Evolutionary conservation across 169 alveolate species (phyloP), one percentile per base, ranked within the genome.

Genomic region (Eimeria maxima): DNA sequence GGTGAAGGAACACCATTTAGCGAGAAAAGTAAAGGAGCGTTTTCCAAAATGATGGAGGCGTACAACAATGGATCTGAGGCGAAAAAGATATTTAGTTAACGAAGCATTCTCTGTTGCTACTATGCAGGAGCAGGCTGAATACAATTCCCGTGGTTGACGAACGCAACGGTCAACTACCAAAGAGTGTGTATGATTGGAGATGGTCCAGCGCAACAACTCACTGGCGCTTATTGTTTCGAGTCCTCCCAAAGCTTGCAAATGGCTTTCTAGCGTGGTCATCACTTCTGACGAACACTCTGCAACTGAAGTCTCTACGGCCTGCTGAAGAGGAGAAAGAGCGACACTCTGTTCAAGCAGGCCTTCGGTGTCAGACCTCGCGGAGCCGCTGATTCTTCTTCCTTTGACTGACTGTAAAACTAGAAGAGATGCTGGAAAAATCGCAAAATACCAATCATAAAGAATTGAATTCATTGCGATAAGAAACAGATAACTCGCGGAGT

Each of bases 231-330:
- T 87, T 87, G 78, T 81, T 18, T 57, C 65, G 78, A 55, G 63
- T 3, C 83, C 80, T 29, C 93, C 81, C 38, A 87, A 45, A 63
- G 93, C 93, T n/a, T 63, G 83, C 81, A 87, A 60, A 44, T 87
- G 93, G 42, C 81, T 60, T 18, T 87, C 81, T 20, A 87, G 65
- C 22, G 81, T 38, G 11, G 24, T 38, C 44, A 42, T 22, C 50
- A 55, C 93, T 3, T 57, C 83, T 22, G 63, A 14, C 13, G 83
- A 42, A 33, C 93, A 87, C 14, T 16, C 47, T 38, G 57, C 71
- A 47, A 87, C 78, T 63, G 93, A 87, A 27, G 4, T 18, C 8
- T 60, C 83, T 24, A 87, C 13, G 44, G 65, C 67, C 29, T 63
- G 81, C 29, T 87, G 93, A 13, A 87, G 47, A 33, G 50, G 73